These are phyloP conservation scores for Mercurialis annua DNA, from an alignment of 345 rosid genomes.

Conservation along the genomic window DNA sequence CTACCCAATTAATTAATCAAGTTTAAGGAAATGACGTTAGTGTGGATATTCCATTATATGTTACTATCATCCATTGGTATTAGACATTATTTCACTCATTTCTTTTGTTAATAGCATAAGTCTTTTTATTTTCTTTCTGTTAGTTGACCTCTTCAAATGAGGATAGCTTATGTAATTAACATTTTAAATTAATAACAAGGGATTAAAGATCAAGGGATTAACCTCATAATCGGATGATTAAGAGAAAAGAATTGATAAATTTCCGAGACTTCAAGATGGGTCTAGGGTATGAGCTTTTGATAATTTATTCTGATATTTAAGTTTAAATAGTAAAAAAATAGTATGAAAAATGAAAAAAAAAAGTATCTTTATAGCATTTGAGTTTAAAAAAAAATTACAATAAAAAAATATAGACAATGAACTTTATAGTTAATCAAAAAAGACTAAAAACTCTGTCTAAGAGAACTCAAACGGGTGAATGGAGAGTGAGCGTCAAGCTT, in stretches of 20 bases:
- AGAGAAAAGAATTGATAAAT: no score
- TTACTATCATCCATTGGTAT: no score
- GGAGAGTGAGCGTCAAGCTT: not conserved
- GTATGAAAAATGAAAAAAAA: no score
- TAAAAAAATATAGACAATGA: not conserved
- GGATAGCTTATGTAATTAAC: not conserved
- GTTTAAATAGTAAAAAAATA: no score
- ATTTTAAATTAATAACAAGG: not conserved
- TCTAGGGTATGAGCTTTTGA: no score
- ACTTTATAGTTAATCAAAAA: not conserved
- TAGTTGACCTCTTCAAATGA: not conserved
- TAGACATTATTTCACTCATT: no score
- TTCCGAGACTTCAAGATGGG: no score
- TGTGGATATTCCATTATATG: not conserved
- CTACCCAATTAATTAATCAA: no score
- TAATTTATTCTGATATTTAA: no score
- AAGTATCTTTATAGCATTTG: not conserved
- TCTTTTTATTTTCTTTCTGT: no score
- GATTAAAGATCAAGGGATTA: not conserved
- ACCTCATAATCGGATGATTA: no score
- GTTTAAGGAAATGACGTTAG: not conserved
- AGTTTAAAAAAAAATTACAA: not conserved
- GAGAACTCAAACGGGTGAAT: not conserved
- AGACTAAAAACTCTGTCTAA: not conserved
- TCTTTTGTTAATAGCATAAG: no score